phyloP scores from a whole-genome alignment of 768 basidiomycete genomes.

The Phaeolepiota aurea region DNA sequence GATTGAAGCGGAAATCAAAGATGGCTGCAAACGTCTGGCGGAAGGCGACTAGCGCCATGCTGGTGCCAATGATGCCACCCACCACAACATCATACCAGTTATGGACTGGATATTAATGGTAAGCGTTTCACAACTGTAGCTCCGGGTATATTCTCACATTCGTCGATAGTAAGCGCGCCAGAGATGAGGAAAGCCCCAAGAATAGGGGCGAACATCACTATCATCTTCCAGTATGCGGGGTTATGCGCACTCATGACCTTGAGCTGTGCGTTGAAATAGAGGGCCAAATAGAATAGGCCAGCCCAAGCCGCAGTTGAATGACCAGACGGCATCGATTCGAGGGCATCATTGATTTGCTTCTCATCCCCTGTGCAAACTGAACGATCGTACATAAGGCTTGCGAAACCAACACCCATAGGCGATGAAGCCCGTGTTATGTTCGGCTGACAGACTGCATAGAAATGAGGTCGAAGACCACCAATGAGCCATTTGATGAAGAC shows the following conservation, averaged over 20 bases:
- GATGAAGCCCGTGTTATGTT: constrained; percentile 18
- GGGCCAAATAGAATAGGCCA: constrained; percentile 37
- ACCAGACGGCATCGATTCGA: constrained; percentile 49
- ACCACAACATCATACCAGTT: constrained; percentile 53
- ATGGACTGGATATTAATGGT: constrained; percentile 23
- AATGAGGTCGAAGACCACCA: constrained; percentile 42
- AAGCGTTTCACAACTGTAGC: background rate
- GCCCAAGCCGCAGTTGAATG: constrained; percentile 54
- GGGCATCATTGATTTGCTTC: constrained; percentile 45
- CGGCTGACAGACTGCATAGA: constrained; percentile 44
- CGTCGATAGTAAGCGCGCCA: constrained; percentile 48
- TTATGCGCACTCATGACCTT: constrained; percentile 54
- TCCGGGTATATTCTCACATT: constrained; percentile 26
- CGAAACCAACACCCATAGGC: constrained; percentile 36
- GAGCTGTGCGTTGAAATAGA: constrained; percentile 46
- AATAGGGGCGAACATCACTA: constrained; percentile 46
- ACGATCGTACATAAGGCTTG: constrained; percentile 40
- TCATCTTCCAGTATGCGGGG: constrained; percentile 57
- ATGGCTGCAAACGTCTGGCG: constrained; percentile 48
- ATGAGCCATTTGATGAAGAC: constrained; percentile 52
- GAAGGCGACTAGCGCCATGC: constrained; percentile 42
- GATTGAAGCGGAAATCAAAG: constrained; percentile 53
- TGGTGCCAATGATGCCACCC: constrained; percentile 41
- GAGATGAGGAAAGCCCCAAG: constrained; percentile 49
- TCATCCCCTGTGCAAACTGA: constrained; percentile 47